Conservation (phyloP, 2,329 filamentous ascomycete species). For the Pyricularia grisea region DNA sequence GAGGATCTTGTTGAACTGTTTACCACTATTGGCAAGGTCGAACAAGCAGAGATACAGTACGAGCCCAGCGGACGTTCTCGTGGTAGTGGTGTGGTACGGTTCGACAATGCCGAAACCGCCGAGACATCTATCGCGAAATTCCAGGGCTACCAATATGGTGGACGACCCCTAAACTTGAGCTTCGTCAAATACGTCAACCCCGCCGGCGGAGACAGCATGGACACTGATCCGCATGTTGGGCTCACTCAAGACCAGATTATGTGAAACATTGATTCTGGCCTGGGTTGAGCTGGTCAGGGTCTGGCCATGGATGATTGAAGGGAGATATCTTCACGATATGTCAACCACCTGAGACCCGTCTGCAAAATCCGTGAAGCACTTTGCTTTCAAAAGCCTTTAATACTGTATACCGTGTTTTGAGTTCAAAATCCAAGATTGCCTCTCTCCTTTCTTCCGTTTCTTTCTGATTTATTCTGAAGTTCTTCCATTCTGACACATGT, state of each 20-base stretch:
- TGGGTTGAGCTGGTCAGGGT: not conserved
- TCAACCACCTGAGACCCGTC: not conserved
- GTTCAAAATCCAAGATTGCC: not conserved
- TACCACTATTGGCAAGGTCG: constrained; percentile 94
- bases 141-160: constrained; percentile 94
- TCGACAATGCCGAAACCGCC: constrained; percentile 72
- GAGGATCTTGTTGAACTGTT: constrained; percentile 95
- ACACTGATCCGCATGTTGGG: constrained; percentile 64
- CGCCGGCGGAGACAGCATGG: constrained; percentile 64
- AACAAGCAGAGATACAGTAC: constrained; percentile 98
- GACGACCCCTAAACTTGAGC: constrained; percentile 82
- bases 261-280: constrained; percentile 33
- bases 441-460: not conserved
- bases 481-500: not conserved
- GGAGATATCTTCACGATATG: not conserved
- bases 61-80: constrained; percentile 92
- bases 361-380: not conserved
- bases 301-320: not conserved
- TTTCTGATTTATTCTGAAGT: not conserved
- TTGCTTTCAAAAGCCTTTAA: not conserved
- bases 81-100: constrained; percentile 93
- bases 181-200: constrained; percentile 86
- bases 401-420: not conserved
- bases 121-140: constrained; percentile 96
- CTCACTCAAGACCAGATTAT: constrained; percentile 98